A percentile compares a stretch with the other conserved stretches of the same genome.
phyloP scores from a whole-genome alignment of 805 yeast species.

The Isabelozyma pseudorhagii region DNA sequence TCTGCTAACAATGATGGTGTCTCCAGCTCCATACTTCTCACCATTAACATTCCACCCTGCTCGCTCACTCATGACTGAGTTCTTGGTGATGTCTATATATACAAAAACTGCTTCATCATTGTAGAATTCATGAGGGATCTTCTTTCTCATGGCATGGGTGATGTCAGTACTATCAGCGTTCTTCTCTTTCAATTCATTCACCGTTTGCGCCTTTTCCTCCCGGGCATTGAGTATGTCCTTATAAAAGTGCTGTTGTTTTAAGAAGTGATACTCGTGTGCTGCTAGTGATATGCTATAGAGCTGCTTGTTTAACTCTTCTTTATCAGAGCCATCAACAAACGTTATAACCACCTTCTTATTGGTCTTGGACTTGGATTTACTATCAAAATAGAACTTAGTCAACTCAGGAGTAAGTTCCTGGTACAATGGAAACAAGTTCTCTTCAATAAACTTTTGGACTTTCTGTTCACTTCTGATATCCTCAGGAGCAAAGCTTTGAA shows the following conservation, averaged over 20 bases:
- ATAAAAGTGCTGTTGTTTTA: slow-evolving; percentile 40
- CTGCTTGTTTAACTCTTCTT: slow-evolving; percentile 26
- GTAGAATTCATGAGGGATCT: slow-evolving; percentile 47
- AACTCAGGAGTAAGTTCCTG: slow-evolving; percentile 47
- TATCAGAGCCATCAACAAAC: slow-evolving; percentile 42
- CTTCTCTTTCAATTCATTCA: slow-evolving; percentile 36
- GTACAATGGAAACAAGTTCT: slow-evolving; percentile 49
- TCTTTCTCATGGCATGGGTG: slow-evolving; percentile 45
- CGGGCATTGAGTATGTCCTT: slow-evolving; percentile 23
- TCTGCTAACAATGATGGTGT: slow-evolving; percentile 50
- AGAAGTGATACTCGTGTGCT: slow-evolving; percentile 48
- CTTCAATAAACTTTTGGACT: slow-evolving; percentile 49
- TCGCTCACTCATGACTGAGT: slow-evolving; percentile 21
- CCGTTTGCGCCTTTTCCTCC: slow-evolving; percentile 40
- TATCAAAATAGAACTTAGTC: slow-evolving; percentile 32
- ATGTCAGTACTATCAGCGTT: slow-evolving; percentile 43
- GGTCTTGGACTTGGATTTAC: slow-evolving; percentile 12
- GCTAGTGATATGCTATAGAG: slow-evolving; percentile 39
- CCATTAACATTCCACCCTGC: slow-evolving; percentile 38
- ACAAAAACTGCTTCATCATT: slow-evolving; percentile 42
- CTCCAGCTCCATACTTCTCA: slow-evolving; percentile 46
- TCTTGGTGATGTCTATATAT: slow-evolving; percentile 48
- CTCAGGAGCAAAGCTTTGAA: slow-evolving; percentile 59
- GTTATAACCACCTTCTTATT: slow-evolving; percentile 48
- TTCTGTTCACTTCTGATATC: slow-evolving; percentile 52